Evolutionary conservation across 1,284 basidiomycete genomes (phyloP).

Genomic region (Somion occarium): DNA sequence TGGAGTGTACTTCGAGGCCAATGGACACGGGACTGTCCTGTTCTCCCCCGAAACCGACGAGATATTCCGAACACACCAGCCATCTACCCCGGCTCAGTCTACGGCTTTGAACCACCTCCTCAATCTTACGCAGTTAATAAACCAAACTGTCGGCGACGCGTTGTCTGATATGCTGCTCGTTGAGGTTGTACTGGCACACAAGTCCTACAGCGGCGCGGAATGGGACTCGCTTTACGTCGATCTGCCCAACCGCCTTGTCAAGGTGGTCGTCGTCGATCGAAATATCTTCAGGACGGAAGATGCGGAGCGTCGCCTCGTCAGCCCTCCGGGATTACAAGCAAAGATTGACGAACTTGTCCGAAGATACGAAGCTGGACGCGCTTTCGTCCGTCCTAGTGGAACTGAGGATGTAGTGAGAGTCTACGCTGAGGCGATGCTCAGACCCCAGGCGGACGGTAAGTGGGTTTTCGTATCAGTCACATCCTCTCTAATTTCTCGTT

Average conservation of each 20-base stretch:
- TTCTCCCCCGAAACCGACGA: constrained; percentile 78
- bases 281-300: constrained; percentile 88
- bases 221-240: constrained; percentile 97
- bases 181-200: constrained; percentile 87
- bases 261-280: constrained; percentile 87
- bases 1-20: constrained; percentile 99
- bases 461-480: neutral
- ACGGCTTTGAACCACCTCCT: constrained; percentile 76
- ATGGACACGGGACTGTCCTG: constrained; percentile 96
- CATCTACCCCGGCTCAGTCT: constrained; percentile 75
- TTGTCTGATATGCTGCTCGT: constrained; percentile 96
- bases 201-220: constrained; percentile 77
- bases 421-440: constrained; percentile 87
- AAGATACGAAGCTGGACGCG: constrained; percentile 81
- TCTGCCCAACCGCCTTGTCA: constrained; percentile 94
- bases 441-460: constrained; percentile 76
- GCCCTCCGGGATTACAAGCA: constrained; percentile 78
- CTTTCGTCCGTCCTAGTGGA: constrained; percentile 95
- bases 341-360: constrained; percentile 83
- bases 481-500: constrained; percentile 5
- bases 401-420: constrained; percentile 99
- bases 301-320: constrained; percentile 86
- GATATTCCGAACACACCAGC: constrained; percentile 58
- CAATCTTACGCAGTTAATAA: constrained; percentile 84
- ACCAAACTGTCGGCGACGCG: constrained; percentile 98